Percentiles rank a stretch among this genome's conserved stretches.
These are phyloP conservation scores for Neurospora sp. DNA, from an alignment of 495 filamentous ascomycete genomes.

Conservation along the genomic window DNA sequence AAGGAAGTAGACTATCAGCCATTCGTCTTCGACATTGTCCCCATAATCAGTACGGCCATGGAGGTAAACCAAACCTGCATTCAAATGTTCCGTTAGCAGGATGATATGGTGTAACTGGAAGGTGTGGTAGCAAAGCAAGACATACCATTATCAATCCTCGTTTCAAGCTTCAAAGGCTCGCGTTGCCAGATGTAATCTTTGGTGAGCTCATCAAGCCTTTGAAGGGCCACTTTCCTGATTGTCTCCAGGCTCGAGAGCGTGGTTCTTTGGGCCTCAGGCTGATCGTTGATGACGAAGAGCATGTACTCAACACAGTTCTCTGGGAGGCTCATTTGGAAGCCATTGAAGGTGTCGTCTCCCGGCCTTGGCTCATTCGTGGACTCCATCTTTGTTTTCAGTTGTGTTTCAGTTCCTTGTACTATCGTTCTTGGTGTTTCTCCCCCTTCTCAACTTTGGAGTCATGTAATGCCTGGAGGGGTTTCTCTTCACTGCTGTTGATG, in stretches of 20 bases:
- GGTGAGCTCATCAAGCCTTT: slow-evolving; percentile 50
- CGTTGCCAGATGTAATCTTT: slow-evolving; percentile 95
- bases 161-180: slow-evolving; percentile 54
- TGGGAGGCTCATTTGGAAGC: slow-evolving; percentile 64
- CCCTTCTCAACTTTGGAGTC: background rate
- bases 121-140: background rate
- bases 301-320: slow-evolving; percentile 86
- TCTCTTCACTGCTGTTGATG: background rate
- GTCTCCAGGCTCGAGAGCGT: slow-evolving; percentile 47
- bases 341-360: slow-evolving; percentile 41
- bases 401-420: background rate
- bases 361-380: slow-evolving; percentile 14
- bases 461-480: background rate
- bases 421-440: background rate
- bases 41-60: slow-evolving; percentile 73
- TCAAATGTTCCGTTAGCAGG: background rate
- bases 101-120: background rate
- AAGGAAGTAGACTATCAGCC: slow-evolving; percentile 89
- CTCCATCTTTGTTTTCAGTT: slow-evolving; percentile 8
- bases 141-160: slow-evolving; percentile 49
- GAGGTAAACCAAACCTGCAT: slow-evolving; percentile 40
- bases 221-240: slow-evolving; percentile 57
- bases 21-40: slow-evolving; percentile 93
- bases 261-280: slow-evolving; percentile 37
- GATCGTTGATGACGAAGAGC: slow-evolving; percentile 57